Evolutionary conservation across 2,329 filamentous ascomycete species (phyloP).

Genomic region (Alternaria infectoria): DNA sequence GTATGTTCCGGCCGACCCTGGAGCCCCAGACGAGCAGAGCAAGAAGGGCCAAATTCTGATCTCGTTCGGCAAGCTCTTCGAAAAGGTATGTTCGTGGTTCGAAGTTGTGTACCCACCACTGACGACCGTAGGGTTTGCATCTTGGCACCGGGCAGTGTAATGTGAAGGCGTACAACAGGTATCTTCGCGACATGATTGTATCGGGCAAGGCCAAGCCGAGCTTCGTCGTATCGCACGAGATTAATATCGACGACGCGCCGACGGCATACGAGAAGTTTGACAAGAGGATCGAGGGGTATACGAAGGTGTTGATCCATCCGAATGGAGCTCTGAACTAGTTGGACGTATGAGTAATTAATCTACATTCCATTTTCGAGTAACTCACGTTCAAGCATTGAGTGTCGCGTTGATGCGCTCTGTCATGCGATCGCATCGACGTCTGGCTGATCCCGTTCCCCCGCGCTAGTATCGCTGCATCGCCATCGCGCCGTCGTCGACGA

Average conservation of each 20-base stretch:
- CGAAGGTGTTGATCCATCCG: slow-evolving; percentile 71
- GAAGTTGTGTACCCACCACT: not conserved
- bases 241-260: slow-evolving; percentile 66
- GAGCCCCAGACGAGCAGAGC: slow-evolving; percentile 65
- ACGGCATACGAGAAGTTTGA: slow-evolving; percentile 71
- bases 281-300: slow-evolving; percentile 69
- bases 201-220: slow-evolving; percentile 68
- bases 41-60: slow-evolving; percentile 69
- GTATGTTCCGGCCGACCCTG: slow-evolving; percentile 63
- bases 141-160: slow-evolving; percentile 71
- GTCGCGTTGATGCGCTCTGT: not conserved
- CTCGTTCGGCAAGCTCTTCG: slow-evolving; percentile 71
- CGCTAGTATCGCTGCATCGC: slow-evolving; percentile 32
- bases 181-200: slow-evolving; percentile 70
- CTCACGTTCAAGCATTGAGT: not conserved
- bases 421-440: not conserved
- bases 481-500: slow-evolving; percentile 67
- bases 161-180: slow-evolving; percentile 71
- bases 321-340: slow-evolving; percentile 55
- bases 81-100: slow-evolving; percentile 58
- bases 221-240: slow-evolving; percentile 71
- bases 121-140: slow-evolving; percentile 57
- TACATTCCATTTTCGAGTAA: not conserved
- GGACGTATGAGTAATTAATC: slow-evolving; percentile 8
- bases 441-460: not conserved